phyloP scores from a whole-genome alignment of 306 rosid species.

The Elaeagnus macrophylla region DNA sequence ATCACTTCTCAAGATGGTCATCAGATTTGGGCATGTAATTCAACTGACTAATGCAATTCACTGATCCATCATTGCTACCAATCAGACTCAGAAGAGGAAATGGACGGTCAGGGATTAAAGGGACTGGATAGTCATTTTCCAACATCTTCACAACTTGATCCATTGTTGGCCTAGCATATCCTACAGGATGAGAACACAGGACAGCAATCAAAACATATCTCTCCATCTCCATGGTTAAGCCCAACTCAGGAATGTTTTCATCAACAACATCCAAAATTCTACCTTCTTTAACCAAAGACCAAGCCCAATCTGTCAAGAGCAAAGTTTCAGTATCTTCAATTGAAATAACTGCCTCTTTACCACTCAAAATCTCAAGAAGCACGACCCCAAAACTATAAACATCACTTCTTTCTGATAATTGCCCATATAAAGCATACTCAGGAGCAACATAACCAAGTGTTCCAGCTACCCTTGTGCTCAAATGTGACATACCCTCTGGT shows the following conservation, averaged over 20 bases:
- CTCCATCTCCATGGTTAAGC: conserved; percentile 15
- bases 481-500: conserved; percentile 23
- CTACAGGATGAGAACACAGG: conserved; percentile 22
- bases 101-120: conserved; percentile 10
- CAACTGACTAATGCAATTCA: conserved; percentile 1
- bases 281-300: conserved; percentile 21
- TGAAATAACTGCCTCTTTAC: conserved; percentile 17
- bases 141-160: conserved; percentile 24
- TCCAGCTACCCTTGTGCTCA: conserved; percentile 26
- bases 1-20: neutral
- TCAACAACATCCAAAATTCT: conserved; percentile 13
- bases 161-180: conserved; percentile 26
- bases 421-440: conserved; percentile 26
- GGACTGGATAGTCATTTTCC: conserved; percentile 15
- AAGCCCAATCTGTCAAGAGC: conserved; percentile 26
- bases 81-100: conserved; percentile 3
- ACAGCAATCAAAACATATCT: conserved; percentile 16
- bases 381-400: conserved; percentile 26
- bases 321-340: neutral
- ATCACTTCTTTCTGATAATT: conserved; percentile 18
- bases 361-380: conserved; percentile 26
- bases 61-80: neutral
- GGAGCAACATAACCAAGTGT: conserved; percentile 30
- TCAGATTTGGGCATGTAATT: neutral
- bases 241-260: conserved; percentile 14